A percentile compares a stretch with the other conserved stretches of the same genome.
phyloP scores from a whole-genome alignment of 176 grass and related monocot genomes.

The Coix lacrymajobi region DNA sequence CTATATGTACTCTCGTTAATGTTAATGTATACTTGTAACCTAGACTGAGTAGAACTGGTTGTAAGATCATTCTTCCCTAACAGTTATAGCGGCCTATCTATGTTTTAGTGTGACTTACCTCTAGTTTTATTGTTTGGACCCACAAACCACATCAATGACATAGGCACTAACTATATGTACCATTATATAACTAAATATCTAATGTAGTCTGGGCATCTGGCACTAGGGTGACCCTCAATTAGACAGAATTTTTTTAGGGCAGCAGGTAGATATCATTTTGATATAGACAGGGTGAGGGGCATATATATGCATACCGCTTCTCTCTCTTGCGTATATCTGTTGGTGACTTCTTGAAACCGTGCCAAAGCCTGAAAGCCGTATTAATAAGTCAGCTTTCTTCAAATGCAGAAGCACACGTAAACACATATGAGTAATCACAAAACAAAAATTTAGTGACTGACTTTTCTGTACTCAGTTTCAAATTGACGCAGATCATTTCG shows the following conservation, averaged over 20 bases:
- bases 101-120: neutral
- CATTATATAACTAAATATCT: neutral
- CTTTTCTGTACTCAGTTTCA: conserved; percentile 96
- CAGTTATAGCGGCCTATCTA: neutral
- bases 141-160: neutral
- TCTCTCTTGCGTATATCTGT: conserved; percentile 87
- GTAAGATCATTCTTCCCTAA: neutral
- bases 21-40: neutral
- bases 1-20: neutral
- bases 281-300: neutral
- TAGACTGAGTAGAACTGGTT: neutral
- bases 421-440: neutral
- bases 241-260: neutral
- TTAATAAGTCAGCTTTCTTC: conserved; percentile 6
- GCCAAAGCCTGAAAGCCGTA: conserved; percentile 78
- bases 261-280: neutral
- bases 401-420: neutral
- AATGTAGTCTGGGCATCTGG: neutral
- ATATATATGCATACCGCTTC: conserved; percentile 61
- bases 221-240: neutral
- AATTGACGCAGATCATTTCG: conserved; percentile 93
- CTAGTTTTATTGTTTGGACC: neutral
- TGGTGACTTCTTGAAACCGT: conserved; percentile 90
- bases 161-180: neutral
- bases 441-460: conserved; percentile 29